Base-by-base conservation (phyloP, 2,329 filamentous ascomycete genomes). In the Nemania sp. region DNA sequence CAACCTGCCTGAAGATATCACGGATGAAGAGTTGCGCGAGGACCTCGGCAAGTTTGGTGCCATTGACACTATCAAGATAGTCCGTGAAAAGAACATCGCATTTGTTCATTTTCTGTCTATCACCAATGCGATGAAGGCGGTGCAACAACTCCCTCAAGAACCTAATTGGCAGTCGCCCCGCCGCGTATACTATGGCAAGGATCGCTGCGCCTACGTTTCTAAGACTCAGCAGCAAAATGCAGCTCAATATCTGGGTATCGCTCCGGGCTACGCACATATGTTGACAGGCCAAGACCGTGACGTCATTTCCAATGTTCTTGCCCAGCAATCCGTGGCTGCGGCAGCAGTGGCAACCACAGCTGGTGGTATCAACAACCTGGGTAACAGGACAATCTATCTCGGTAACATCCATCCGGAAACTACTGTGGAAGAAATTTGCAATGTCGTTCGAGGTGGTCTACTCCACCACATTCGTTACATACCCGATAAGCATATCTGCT, bases 191-290 rank as follows among this genome's bases (percentile, higher is more conserved):
- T 99, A 99, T 67, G 94, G 94, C 73, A 99, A 99, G 79, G 94
- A 99, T 72, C 86, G 94, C 58, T 99, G 94, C 68, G 94, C 94
- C 15, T 99, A 99, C 67, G 93, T 99, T 47, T 99, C 94, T 55
- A 99, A 99, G 82, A 99, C 94, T 0, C 94, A 99, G 75, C 94
- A 99, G 77, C 94, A 99, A 75, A 99, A 99, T 67, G 94, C 94
- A 6, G 94, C 94, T 28, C 94, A 99, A 74, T 99, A 97, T 71
- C 82, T 99, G 20, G 94, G 94, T 50, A 99, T 99, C 66, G 91
- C 94, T 17, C 94, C 94, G 31, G 93, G 93, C 23, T 97, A 97
- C 68, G 92, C 94, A 17, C 92, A 97, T 71, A 93, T 97, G 72
- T 80, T 99, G 62, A 97, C 96, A 65, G 92, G 91, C 44, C 93